Conservation (phyloP, 31 red algal genomes). For the Endocladia muricata region DNA sequence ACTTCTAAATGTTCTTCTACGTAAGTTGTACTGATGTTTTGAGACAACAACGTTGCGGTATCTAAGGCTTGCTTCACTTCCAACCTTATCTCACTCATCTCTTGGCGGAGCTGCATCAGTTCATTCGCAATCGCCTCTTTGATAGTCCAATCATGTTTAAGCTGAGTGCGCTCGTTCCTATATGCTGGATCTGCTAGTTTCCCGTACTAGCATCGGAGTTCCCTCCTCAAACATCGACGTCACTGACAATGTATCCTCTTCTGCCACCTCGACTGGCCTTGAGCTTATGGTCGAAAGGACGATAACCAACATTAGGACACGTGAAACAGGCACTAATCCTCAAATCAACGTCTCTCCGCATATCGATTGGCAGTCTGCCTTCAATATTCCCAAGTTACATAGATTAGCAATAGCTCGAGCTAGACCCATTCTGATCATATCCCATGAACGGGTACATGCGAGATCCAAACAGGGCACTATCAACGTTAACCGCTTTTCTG, state of each 20-base stretch:
- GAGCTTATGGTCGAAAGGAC: background rate
- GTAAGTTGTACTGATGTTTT: background rate
- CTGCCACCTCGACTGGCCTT: too few species aligned
- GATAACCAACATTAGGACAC: background rate
- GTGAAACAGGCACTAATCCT: background rate
- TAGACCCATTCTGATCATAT: background rate
- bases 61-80: too few species aligned
- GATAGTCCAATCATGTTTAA: too few species aligned
- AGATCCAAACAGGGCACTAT: constrained; percentile 7
- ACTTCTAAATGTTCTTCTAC: constrained; percentile 2
- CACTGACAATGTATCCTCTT: too few species aligned
- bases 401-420: background rate
- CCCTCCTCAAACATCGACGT: too few species aligned
- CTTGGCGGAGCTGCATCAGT: too few species aligned
- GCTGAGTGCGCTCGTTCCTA: too few species aligned
- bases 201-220: background rate
- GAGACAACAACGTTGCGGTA: too few species aligned
- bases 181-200: constrained; percentile 5
- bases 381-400: constrained; percentile 46
- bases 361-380: background rate
- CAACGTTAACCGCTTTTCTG: constrained; percentile 16
- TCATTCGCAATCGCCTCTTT: too few species aligned
- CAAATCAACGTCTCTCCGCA: background rate
- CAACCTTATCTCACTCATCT: too few species aligned
- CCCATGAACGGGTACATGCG: background rate